Base-by-base conservation (phyloP, 345 rosid genomes). In the Limnanthes douglasii region DNA sequence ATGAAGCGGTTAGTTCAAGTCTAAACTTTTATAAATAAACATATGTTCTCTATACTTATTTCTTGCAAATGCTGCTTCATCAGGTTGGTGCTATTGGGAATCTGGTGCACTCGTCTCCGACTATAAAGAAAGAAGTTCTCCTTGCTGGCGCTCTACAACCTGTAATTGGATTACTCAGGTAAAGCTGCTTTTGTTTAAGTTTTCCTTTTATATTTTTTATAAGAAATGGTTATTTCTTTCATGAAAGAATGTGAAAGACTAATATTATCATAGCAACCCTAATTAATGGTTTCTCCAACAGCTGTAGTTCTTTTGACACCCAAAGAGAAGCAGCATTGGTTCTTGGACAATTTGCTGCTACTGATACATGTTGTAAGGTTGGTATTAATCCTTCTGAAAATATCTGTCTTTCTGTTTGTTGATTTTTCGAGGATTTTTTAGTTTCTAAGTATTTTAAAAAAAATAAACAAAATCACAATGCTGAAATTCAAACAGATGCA, bases 331-430 rank as follows among this genome's bases (percentile, higher is more conserved):
- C 88, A 24, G 88, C 88, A 17, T 47, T 77, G 18, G 56, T 82
- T 46, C 40, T 82, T 27, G 88, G 94, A 46, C 88, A 82, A 61
- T 82, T 82, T 69, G 84, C 88, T 34, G 65, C 78, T 3, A 70
- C 73, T 49, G 85, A 77, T 71, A 66, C 79, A 28, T 75, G 73
- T 34, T 82, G 81, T 63, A 77, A 77, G 85, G 88, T 77, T 55
- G 40, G 33, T 18, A 6, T 41, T n/a, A 30, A 19, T 51, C 11
- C 19, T 21, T 37, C 19, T 21, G n/a, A 6, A 24, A 2, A 2
- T 2, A 8, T 26, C 11, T 8, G 30, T 12, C 11, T 26, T 9
- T 6, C 2, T 8, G 30, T 8, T 12, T 6, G 8, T 26, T 26
- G 30, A 2, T 26, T 8, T 2, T 12, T 4, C 10, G 15, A 15